phyloP scores from a whole-genome alignment of 1,284 basidiomycete genomes.

The Cutaneotrichosporon arboriforme region DNA sequence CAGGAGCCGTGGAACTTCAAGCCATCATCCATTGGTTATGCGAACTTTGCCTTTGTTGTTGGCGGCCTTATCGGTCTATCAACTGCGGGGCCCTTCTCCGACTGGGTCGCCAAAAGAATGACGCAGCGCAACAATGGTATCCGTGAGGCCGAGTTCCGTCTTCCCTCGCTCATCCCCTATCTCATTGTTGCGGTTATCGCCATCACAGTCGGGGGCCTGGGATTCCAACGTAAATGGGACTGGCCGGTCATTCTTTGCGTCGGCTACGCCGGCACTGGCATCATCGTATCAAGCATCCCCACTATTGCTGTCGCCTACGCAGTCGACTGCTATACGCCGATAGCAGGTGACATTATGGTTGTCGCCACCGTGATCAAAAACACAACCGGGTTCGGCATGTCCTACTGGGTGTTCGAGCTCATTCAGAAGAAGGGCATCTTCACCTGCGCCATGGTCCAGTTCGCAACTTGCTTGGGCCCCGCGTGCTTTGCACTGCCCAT shows the following conservation, averaged over 20 bases:
- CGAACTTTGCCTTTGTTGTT: constrained; percentile 17
- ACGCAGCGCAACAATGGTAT: constrained; percentile 12
- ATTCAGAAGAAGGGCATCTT: constrained; percentile 4
- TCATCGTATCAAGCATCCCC: constrained; percentile 10
- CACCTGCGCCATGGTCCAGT: constrained; percentile 12
- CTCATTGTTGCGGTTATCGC: not conserved
- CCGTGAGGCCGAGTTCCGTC: constrained; percentile 20
- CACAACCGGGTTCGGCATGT: constrained; percentile 14
- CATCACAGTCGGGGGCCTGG: constrained; percentile 12
- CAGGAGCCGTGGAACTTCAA: constrained; percentile 9
- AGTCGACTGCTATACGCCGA: constrained; percentile 18
- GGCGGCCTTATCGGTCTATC: constrained; percentile 17
- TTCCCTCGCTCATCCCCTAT: constrained; percentile 16
- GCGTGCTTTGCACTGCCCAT: constrained; percentile 12
- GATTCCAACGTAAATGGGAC: constrained; percentile 6
- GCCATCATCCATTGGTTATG: constrained; percentile 7
- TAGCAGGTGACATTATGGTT: constrained; percentile 18
- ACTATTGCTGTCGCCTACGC: constrained; percentile 16
- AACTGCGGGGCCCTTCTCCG: constrained; percentile 11
- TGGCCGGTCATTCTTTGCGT: constrained; percentile 11
- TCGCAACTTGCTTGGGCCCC: constrained; percentile 10
- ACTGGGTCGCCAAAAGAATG: constrained; percentile 10
- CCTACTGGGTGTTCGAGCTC: constrained; percentile 13
- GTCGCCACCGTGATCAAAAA: constrained; percentile 18
- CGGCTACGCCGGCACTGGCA: constrained; percentile 10